Percentiles rank a stretch among this genome's conserved stretches.
phyloP scores from a whole-genome alignment of 371 early-diverging fungal species.

The Coemansia sp. region DNA sequence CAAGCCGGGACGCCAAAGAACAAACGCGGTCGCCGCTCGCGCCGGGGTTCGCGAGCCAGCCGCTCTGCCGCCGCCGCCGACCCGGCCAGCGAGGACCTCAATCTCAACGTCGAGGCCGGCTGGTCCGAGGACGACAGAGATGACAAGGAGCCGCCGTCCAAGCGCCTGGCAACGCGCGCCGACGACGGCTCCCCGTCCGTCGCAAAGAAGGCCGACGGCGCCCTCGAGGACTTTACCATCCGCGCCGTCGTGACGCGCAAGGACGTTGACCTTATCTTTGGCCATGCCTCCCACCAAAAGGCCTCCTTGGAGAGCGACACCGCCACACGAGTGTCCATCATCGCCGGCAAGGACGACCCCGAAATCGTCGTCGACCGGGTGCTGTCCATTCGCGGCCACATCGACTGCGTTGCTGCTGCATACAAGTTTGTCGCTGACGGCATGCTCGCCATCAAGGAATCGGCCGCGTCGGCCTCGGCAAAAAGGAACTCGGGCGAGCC shows the following conservation, averaged over 20 bases:
- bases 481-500: neutral
- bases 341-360: constrained; percentile 45
- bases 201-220: constrained; percentile 8
- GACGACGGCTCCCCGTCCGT: constrained; percentile 16
- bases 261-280: constrained; percentile 45
- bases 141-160: constrained; percentile 40
- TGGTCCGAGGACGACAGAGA: constrained; percentile 50
- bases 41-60: constrained; percentile 15
- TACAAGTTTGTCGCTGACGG: constrained; percentile 35
- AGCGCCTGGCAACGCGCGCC: constrained; percentile 29
- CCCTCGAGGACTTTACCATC: constrained; percentile 36
- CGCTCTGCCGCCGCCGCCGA: constrained; percentile 9
- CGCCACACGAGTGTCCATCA: constrained; percentile 15
- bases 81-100: constrained; percentile 38
- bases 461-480: constrained; percentile 3
- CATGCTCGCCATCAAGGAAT: constrained; percentile 21
- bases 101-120: constrained; percentile 41
- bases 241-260: constrained; percentile 47
- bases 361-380: constrained; percentile 49
- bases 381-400: constrained; percentile 36
- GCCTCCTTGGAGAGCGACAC: constrained; percentile 24
- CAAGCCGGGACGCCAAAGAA: constrained; percentile 5
- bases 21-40: constrained; percentile 15
- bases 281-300: constrained; percentile 11
- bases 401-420: constrained; percentile 25